A percentile compares a stretch with the other conserved stretches of the same genome.
Evolutionary conservation across 225 moss, liverwort and hornwort genomes (phyloP).

Genomic region (Pseudisothecium myosuroides): DNA sequence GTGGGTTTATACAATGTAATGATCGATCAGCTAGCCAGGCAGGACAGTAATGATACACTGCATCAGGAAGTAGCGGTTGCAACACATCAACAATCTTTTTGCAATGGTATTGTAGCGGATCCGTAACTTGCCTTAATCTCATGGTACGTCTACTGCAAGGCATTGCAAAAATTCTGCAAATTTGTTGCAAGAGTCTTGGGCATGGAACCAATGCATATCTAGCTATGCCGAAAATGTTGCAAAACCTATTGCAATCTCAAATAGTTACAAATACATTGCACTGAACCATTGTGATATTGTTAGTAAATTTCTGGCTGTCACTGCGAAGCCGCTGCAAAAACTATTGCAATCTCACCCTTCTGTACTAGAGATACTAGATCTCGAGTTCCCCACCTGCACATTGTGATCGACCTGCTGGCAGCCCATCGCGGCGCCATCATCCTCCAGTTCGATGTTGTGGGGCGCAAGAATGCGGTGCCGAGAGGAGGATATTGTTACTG

Average conservation of each 20-base stretch:
- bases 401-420: conserved; percentile 37
- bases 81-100: not conserved
- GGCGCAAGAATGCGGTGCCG: not conserved
- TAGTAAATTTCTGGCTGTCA: not conserved
- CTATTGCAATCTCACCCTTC: not conserved
- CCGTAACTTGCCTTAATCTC: not conserved
- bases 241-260: not conserved
- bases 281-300: not conserved
- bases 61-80: not conserved
- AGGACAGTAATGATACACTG: not conserved
- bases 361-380: not conserved
- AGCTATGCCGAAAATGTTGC: not conserved
- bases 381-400: conserved; percentile 34
- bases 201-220: not conserved
- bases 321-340: not conserved
- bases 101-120: not conserved
- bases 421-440: conserved; percentile 26
- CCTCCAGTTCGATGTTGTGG: conserved; percentile 5
- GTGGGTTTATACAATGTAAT: not conserved
- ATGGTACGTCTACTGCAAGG: not conserved
- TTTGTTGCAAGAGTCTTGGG: not conserved
- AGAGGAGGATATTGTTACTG: not conserved
- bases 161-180: not conserved
- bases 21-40: not conserved
- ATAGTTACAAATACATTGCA: too few relatives aligned